Conservation (phyloP, 768 basidiomycete genomes). For the Tylopilus felleus region DNA sequence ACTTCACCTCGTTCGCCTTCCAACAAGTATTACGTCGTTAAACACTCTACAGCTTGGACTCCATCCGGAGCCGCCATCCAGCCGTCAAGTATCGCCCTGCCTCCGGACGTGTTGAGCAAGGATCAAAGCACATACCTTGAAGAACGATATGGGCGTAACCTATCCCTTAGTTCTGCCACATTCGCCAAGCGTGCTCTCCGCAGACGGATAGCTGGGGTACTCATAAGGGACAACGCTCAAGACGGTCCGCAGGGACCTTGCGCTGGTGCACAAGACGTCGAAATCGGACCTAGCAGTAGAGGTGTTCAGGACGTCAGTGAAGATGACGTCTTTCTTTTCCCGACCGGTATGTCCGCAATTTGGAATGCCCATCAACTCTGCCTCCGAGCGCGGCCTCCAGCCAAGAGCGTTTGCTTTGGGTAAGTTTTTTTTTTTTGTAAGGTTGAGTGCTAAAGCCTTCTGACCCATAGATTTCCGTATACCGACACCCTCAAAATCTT, state of each 20-base stretch:
- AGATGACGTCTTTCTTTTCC: conserved; percentile 84
- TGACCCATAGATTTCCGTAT: conserved; percentile 75
- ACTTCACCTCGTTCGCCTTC: conserved; percentile 32
- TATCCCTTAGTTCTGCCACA: conserved; percentile 66
- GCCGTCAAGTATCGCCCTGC: conserved; percentile 5
- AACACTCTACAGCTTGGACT: conserved; percentile 8
- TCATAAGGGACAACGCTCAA: conserved; percentile 54
- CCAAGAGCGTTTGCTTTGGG: conserved; percentile 95
- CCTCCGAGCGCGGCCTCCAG: conserved; percentile 44
- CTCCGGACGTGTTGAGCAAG: conserved; percentile 47
- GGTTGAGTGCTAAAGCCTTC: background rate
- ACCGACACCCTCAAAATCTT: conserved; percentile 92
- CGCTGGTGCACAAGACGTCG: conserved; percentile 44
- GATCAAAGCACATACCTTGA: conserved; percentile 82
- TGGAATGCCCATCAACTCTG: conserved; percentile 85
- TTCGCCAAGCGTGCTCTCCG: conserved; percentile 86
- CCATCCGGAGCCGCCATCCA: conserved; percentile 2
- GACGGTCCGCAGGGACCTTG: conserved; percentile 34
- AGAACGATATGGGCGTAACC: conserved; percentile 91
- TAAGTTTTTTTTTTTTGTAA: conserved; percentile 35
- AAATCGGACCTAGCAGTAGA: conserved; percentile 61
- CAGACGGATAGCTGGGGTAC: conserved; percentile 84
- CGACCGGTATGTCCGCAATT: conserved; percentile 92
- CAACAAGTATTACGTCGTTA: conserved; percentile 57
- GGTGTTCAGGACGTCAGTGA: conserved; percentile 71